Base-by-base conservation (phyloP, 768 basidiomycete genomes). In the Suillus occidentalis region DNA sequence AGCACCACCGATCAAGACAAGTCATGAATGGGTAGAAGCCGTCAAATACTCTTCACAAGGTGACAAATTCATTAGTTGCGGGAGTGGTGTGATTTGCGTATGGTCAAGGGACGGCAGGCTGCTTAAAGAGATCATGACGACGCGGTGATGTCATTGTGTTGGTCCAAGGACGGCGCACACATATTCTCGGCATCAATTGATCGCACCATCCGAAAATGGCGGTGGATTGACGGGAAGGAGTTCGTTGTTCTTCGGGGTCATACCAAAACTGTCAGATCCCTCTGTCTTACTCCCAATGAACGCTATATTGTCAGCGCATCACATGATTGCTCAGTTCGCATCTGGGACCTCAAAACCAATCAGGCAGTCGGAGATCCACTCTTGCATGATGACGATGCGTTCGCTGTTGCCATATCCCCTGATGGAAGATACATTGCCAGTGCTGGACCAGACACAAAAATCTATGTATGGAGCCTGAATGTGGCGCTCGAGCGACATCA, bases 371-470 rank as follows among this genome's bases (percentile, higher is more conserved):
- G 58, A 37, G 81, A 82, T 2, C 72, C 84, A 2, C 75, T 82
- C 63, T 93, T 94, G 0, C 95, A 97, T 73, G 87, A 84, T 8
- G 92, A 92, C 69, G 89, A 93, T 75, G 84, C 97, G 0, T 80
- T 91, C 36, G 82, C 85, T 8, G 80, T 97, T 6, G 91, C 94
- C 4, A 71, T 95, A 39, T 94, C 91, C 69, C 82, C 83, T 3
- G 93, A 97, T 77, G 94, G 91, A 13, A 88, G 84, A 70, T 86
- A 87, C 61, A 81, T 97, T 6, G 92, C 88, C 4, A 94, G 90
- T 69, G 94, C 87, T 14, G 94, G 94, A 0, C 84, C 85, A 71
- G 95, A 97, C 73, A 82, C 86, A 66, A 80, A 83, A 47, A 76
- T 96, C 1, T 87, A 90, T 6, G 83, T 94, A 0, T 97, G 95